Conservation (phyloP, 805 yeast species). For the Sugiyamaella qingdaonensis region DNA sequence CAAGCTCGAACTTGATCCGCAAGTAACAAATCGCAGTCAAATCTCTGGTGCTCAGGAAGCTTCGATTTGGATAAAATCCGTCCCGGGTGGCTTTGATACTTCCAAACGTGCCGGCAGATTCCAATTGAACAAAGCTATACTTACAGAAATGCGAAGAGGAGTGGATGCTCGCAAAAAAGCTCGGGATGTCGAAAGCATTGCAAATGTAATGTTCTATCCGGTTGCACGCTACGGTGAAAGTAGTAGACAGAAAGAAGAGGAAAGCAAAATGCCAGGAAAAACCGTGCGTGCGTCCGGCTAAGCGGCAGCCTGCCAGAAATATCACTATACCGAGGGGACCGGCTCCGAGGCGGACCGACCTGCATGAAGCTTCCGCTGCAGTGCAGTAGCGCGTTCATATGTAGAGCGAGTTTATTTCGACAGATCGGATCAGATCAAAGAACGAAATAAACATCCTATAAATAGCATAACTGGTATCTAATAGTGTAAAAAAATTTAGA, state of each 20-base stretch:
- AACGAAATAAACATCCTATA: too few species aligned
- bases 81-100: too few species aligned
- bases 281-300: slow-evolving; percentile 4
- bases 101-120: too few species aligned
- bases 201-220: slow-evolving; percentile 1
- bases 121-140: neutral
- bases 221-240: neutral
- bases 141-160: slow-evolving; percentile 4
- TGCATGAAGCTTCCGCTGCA: neutral
- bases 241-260: neutral
- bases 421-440: too few species aligned
- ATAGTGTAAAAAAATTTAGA: too few species aligned
- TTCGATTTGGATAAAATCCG: too few species aligned
- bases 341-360: neutral
- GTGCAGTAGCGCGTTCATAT: too few species aligned
- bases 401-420: too few species aligned
- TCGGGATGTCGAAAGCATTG: slow-evolving; percentile 2
- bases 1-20: too few species aligned
- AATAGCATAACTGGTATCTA: too few species aligned
- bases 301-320: neutral
- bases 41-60: too few species aligned
- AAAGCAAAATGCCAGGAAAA: slow-evolving; percentile 2
- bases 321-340: neutral
- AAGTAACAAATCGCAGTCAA: too few species aligned
- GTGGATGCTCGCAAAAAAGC: neutral